Evolutionary conservation across 2,329 filamentous ascomycete genomes (phyloP).

Genomic region (Aureobasidium melanogenum): DNA sequence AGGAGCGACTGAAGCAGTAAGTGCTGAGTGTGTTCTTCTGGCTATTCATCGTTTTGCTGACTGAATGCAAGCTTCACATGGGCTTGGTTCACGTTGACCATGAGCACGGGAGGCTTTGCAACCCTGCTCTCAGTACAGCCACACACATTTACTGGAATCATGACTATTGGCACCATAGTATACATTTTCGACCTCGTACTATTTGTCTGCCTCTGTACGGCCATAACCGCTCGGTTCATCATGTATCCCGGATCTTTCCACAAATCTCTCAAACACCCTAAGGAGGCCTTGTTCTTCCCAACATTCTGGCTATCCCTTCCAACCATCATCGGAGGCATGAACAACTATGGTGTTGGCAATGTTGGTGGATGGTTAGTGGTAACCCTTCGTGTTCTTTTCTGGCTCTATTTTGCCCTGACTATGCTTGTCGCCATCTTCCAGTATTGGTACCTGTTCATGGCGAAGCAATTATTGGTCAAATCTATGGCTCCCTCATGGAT

Average conservation of each 20-base stretch:
- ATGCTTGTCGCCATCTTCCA: constrained; percentile 53
- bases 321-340: constrained; percentile 54
- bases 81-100: constrained; percentile 35
- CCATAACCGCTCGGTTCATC: constrained; percentile 5
- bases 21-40: background rate
- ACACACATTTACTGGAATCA: constrained; percentile 39
- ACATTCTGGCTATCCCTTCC: constrained; percentile 29
- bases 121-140: constrained; percentile 36
- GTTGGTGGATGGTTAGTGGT: constrained; percentile 46
- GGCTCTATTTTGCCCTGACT: constrained; percentile 54
- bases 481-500: constrained; percentile 14
- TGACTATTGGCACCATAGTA: constrained; percentile 41
- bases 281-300: constrained; percentile 42
- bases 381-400: constrained; percentile 57
- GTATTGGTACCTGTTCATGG: constrained; percentile 16
- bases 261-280: constrained; percentile 31
- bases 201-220: constrained; percentile 11
- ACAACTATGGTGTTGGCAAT: constrained; percentile 54
- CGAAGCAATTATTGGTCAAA: constrained; percentile 6
- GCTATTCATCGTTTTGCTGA: constrained; percentile 14
- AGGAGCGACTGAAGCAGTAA: constrained; percentile 14
- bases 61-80: background rate
- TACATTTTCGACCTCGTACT: constrained; percentile 13
- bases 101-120: constrained; percentile 40
- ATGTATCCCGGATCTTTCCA: background rate